Base-by-base conservation (phyloP, 495 filamentous ascomycete genomes). In the Podospora fimiseda region DNA sequence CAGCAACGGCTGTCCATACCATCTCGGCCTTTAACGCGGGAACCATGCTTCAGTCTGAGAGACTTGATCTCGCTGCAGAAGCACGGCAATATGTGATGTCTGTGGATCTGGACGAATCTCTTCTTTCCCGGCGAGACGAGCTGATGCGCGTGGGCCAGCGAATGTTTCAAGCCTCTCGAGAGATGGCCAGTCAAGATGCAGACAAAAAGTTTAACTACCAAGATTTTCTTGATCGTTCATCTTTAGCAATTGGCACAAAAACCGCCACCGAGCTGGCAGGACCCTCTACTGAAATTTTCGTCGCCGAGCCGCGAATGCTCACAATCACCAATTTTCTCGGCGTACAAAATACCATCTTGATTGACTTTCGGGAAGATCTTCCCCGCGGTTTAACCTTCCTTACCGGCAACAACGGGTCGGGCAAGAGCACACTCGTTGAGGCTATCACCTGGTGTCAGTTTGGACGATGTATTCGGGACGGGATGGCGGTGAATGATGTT, bases 401-500 rank as follows among this genome's bases (percentile, higher is more conserved):
- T 2, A n/a, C 33, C 11, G 44, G 44, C 15, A 23, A 47, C 14
- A 47, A 47, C 33, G 44, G 44, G 1, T 47, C 44, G 1, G 44
- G 44, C 13, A 64, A 69, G 44, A 66, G 62, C 50, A 64, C 63
- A 3, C 30, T 69, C 2, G 50, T 69, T 15, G 66, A 69, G 44
- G 66, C 66, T n/a, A 58, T 66, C 15, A 60, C 61, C 2, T 69
- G 65, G 66, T 69, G 62, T 33, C 66, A 68, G 23, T 69, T 68
- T 23, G 66, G 66, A 7, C 53, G 49, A 16, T 65, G 63, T 15
- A 54, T 68, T 36, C 60, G 66, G 9, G 58, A 51, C 21, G 62
- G 64, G 1, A 47, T 67, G 9, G 48, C 43, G 11, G 62, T 57
- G 7, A 55, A 59, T 3, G 65, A 67, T 23, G 65, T 65, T 20